Conservation (phyloP, 441 rosid genomes). For the Euphorbia schlechtendalii region DNA sequence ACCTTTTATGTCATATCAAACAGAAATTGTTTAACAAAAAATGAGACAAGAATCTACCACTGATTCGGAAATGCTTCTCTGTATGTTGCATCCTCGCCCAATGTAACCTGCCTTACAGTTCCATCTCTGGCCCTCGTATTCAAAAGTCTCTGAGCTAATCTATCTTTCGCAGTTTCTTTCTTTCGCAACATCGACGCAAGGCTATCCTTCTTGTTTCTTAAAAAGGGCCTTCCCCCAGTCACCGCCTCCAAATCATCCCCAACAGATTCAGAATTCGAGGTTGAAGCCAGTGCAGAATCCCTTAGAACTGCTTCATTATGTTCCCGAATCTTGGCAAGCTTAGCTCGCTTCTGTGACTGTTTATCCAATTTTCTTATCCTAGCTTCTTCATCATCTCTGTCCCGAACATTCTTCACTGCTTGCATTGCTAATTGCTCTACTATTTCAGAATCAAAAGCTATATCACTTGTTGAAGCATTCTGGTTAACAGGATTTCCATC, state of each 20-base stretch:
- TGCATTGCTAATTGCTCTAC: conserved; percentile 57
- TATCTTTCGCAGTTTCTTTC: conserved; percentile 60
- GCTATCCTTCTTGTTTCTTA: conserved; percentile 48
- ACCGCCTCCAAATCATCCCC: conserved; percentile 33
- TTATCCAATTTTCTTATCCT: conserved; percentile 49
- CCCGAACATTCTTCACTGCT: conserved; percentile 67
- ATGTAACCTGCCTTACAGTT: conserved; percentile 39
- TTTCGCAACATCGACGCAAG: conserved; percentile 54
- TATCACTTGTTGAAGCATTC: conserved; percentile 24
- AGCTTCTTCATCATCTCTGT: conserved; percentile 46
- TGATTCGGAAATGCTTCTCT: conserved; percentile 82
- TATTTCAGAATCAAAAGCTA: conserved; percentile 32
- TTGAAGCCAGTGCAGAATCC: conserved; percentile 74
- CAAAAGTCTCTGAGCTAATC: conserved; percentile 52
- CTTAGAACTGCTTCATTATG: conserved; percentile 71
- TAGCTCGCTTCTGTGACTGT: conserved; percentile 48
- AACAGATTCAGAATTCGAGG: conserved; percentile 47
- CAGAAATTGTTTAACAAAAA: background rate
- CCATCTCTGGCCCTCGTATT: conserved; percentile 44
- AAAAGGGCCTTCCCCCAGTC: conserved; percentile 25
- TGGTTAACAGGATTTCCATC: conserved; percentile 48
- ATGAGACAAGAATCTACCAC: conserved; percentile 37
- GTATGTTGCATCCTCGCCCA: conserved; percentile 48
- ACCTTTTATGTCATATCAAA: background rate
- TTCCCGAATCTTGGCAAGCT: conserved; percentile 64